phyloP scores from a whole-genome alignment of 768 basidiomycete species.

The Dentipellis sp. region DNA sequence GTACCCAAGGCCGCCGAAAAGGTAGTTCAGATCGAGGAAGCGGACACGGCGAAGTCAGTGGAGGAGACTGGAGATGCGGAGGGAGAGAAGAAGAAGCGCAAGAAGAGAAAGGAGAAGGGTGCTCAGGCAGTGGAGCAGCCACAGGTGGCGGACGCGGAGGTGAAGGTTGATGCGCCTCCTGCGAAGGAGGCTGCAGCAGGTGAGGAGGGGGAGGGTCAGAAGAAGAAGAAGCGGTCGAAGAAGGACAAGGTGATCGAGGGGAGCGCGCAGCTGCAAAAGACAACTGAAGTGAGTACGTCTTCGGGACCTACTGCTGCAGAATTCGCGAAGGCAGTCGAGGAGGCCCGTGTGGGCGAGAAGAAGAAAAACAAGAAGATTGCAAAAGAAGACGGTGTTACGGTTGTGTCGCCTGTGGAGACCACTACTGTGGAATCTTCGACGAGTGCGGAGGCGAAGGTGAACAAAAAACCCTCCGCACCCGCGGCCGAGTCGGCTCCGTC shows the following conservation, averaged over 20 bases:
- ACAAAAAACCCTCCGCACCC: too few species aligned
- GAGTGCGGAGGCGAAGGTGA: too few species aligned
- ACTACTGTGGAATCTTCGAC: too few species aligned
- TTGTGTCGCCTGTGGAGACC: neutral
- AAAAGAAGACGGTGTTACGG: neutral
- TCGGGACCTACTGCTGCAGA: neutral
- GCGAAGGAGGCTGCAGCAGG: neutral
- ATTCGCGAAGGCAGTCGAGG: too few species aligned
- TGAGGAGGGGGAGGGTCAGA: neutral
- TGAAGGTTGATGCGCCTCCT: neutral
- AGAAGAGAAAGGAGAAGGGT: conserved; percentile 3
- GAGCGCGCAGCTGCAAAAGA: neutral
- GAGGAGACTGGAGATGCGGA: neutral
- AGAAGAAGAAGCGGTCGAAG: conserved; percentile 12
- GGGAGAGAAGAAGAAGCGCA: neutral
- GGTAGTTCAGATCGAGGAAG: too few species aligned
- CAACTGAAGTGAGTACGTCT: neutral
- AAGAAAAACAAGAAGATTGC: neutral
- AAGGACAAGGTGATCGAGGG: conserved; percentile 8
- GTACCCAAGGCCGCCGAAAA: neutral
- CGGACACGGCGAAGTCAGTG: neutral
- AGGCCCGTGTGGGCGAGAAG: neutral
- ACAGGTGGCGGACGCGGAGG: conserved; percentile 1
- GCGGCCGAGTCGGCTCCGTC: too few species aligned
- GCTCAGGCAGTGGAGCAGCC: conserved; percentile 1